Evolutionary conservation across 2,329 filamentous ascomycete genomes (phyloP), one percentile per base, ranked within the genome.

Genomic region (Fonsecaea multimorphosa): DNA sequence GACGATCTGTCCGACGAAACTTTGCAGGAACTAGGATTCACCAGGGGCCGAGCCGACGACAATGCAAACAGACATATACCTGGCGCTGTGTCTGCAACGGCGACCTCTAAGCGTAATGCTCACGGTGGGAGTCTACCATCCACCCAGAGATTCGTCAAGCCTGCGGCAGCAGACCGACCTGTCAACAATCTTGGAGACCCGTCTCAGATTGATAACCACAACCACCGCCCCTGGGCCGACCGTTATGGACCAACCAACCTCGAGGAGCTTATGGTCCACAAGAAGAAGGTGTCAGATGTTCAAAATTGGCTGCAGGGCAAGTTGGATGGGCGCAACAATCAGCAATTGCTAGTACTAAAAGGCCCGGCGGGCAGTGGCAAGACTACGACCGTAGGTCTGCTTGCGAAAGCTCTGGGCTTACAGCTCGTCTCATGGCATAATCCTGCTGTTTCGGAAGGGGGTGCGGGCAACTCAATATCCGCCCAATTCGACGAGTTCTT

Each of bases 401-500:
- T 99, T 38, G 90, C 93, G 3, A 87, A 87, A 68, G 87, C 90
- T n/a, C 82, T 98, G 81, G 86, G 85, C 1, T 89, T 90, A 66
- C 87, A 93, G 68, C 80, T 98, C 32, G 81, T 95, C 34, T 93
- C 98, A 77, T 99, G 95, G 95, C 91, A 88, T 74, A 97, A 96
- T 75, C 93, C 94, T 0, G 83, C 86, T 0, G 86, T 85, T 0
- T 85, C 85, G 1, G 83, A 86, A 32, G 85, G 84, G 1, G 82
- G 85, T 1, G 79, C 84, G 8, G 85, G 87, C 40, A 82, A 88
- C 49, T 93, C 93, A 1, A 84, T 89, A 32, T 87, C 91, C 4
- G 84, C 87, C 6, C 91, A 96, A 71, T 99, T 99, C 74, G 92
- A 96, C 71, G 94, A 98, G 68, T 99, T 98, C 72, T 82, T 99